These are phyloP conservation scores for Boletus rufocinnamomeus DNA, from an alignment of 768 basidiomycete genomes.

Conservation along the genomic window DNA sequence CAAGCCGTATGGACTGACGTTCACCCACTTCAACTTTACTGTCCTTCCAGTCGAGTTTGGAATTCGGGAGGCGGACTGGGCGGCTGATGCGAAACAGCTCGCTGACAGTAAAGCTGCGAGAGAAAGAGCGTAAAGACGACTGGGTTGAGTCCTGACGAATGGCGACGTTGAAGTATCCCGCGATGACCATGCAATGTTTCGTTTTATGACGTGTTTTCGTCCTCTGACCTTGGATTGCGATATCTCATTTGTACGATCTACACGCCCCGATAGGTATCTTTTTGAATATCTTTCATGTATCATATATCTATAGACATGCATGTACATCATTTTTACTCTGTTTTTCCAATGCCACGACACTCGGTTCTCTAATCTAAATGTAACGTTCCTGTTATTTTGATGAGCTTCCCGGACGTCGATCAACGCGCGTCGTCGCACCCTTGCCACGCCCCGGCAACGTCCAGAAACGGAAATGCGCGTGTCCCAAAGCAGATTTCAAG, in stretches of 20 bases:
- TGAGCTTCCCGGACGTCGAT: no score
- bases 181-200: neutral
- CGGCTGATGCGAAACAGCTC: neutral
- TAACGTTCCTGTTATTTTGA: no score
- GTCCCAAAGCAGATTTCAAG: neutral
- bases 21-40: slow-evolving; percentile 52
- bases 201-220: neutral
- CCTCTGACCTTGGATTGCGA: neutral
- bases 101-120: neutral
- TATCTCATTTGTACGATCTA: neutral
- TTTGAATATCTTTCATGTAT: neutral
- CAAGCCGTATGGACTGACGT: slow-evolving; percentile 58
- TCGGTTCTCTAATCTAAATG: no score
- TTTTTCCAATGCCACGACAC: no score
- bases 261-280: neutral
- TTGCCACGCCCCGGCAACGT: no score
- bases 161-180: neutral
- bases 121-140: neutral
- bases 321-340: neutral
- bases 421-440: no score
- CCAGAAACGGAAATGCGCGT: neutral
- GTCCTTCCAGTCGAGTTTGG: slow-evolving; percentile 29
- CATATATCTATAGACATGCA: neutral
- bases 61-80: slow-evolving; percentile 26
- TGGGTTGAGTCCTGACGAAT: neutral